These are phyloP conservation scores for Citrullus amarus DNA, from an alignment of 306 rosid species.

Conservation along the genomic window DNA sequence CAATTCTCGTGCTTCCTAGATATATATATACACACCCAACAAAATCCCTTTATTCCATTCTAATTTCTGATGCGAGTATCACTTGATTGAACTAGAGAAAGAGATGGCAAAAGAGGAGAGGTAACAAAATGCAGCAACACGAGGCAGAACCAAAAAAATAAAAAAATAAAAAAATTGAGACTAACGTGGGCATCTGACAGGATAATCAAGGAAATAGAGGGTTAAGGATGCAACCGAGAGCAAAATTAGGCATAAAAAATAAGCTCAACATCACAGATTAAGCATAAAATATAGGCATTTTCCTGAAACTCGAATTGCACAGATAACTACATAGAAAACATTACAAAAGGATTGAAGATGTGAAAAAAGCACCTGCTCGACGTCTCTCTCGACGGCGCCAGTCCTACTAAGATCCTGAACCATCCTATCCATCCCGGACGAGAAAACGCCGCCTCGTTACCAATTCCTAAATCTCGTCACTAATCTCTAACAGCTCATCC, in stretches of 20 bases:
- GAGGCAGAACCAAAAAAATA: background rate
- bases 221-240: background rate
- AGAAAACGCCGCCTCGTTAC: conserved; percentile 15
- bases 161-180: background rate
- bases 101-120: background rate
- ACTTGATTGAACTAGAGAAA: background rate
- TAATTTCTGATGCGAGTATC: background rate
- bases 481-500: conserved; percentile 28
- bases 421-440: conserved; percentile 68
- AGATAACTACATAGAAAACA: background rate
- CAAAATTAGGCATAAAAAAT: background rate
- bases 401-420: conserved; percentile 84
- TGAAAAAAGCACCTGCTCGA: conserved; percentile 64
- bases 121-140: background rate
- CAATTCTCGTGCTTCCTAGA: background rate
- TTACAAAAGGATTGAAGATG: background rate
- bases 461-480: conserved; percentile 40
- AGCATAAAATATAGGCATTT: background rate
- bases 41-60: background rate
- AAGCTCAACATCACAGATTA: background rate
- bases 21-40: background rate
- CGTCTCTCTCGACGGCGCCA: conserved; percentile 81
- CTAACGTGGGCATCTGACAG: background rate
- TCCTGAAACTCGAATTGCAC: background rate
- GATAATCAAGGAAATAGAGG: background rate